Evolutionary conservation across 352 stramenopile species (phyloP), one percentile per base, ranked within the genome.

Genomic region (Phytophthora sansomeana): DNA sequence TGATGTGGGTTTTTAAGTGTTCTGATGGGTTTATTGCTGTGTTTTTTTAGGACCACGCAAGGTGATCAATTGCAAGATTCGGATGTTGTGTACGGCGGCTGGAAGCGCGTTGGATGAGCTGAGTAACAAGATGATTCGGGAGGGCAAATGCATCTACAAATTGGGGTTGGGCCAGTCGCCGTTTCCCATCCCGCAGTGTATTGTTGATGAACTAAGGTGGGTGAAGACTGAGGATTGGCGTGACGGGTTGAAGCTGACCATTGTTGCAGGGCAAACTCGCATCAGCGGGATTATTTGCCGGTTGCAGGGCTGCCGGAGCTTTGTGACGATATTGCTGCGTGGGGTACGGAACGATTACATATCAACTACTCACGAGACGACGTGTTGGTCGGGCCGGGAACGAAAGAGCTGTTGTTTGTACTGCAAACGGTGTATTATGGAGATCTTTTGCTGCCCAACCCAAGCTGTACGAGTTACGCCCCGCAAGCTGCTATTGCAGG

Each of bases 371-470:
- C 81, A 5, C 71, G 74, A 19, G 85, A 96, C 41, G 86, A 95
- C 59, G 85, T 96, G 17, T 77, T 96, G 26, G 81, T 96, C 4
- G 89, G 89, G 5, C 89, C 89, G n/a, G 89, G 89, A n/a, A 95
- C 87, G 0, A 96, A 96, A 55, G 89, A 96, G 60, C 71, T 96
- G 10, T 65, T 96, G 4, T 96, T 95, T 47, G 85, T 96, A n/a
- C 72, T 96, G 19, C 89, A 96, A 65, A 95, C 85, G 0, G 87
- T 95, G 30, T 95, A 95, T 49, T 95, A 96, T 66, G 89, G 87
- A 38, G 89, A 96, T 41, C 41, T 96, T 11, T 46, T 96, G 52
- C 74, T 96, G 29, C 89, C 87, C 7, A 95, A 93, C 47, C 87
- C 89, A 14, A 95, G 85, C 52, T 96, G 89, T 54, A 95, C 86